Evolutionary conservation across 768 basidiomycete genomes (phyloP).

Genomic region (Russula griseocarnosa): DNA sequence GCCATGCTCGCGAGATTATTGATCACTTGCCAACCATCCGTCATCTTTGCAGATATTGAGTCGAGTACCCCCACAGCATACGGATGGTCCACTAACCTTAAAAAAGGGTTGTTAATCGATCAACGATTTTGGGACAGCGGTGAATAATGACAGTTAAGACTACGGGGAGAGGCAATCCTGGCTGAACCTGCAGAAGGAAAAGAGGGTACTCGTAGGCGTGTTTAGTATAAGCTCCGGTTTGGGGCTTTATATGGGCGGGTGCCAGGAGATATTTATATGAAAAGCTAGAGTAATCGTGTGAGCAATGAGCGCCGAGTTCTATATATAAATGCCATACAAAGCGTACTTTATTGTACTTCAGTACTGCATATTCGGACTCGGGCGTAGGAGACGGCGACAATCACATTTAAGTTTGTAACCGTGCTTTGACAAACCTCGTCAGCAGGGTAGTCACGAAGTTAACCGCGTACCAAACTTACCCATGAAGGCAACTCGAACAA

Average conservation of each 20-base stretch:
- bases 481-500: too few species aligned
- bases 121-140: background rate
- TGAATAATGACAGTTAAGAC: background rate
- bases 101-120: too few species aligned
- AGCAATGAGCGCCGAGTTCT: too few species aligned
- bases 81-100: background rate
- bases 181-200: background rate
- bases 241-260: background rate
- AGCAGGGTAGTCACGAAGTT: too few species aligned
- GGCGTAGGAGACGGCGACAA: too few species aligned
- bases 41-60: background rate
- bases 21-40: background rate
- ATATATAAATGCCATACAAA: background rate
- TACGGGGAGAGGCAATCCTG: background rate
- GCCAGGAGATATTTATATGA: too few species aligned
- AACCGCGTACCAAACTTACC: too few species aligned
- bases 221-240: background rate
- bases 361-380: too few species aligned
- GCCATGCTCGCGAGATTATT: too few species aligned
- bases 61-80: background rate
- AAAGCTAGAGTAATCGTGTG: too few species aligned
- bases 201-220: background rate
- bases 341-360: background rate
- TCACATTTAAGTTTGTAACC: too few species aligned
- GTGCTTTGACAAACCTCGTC: too few species aligned